A percentile compares a stretch with the other conserved stretches of the same genome.
Evolutionary conservation across 148 eudicot genomes (phyloP).

Genomic region (Cornus kousa): DNA sequence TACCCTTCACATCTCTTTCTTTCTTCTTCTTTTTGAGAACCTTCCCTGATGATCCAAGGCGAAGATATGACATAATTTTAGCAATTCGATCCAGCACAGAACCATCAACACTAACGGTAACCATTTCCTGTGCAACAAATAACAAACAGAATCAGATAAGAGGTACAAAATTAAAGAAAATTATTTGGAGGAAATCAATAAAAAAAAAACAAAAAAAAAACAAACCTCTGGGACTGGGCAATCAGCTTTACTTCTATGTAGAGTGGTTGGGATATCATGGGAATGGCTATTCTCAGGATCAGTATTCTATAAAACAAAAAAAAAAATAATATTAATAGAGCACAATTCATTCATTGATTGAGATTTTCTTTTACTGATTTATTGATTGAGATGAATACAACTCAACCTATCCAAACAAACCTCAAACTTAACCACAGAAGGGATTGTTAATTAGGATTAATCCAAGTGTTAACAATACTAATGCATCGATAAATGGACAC

Average conservation of each 20-base stretch:
- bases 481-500: too few species aligned
- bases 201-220: too few species aligned
- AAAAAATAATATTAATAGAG: too few species aligned
- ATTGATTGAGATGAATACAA: too few species aligned
- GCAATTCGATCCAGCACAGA: constrained; percentile 94
- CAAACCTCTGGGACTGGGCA: constrained; percentile 95
- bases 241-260: constrained; percentile 97
- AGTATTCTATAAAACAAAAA: too few species aligned
- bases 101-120: constrained; percentile 94
- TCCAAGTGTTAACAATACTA: too few species aligned
- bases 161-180: background rate
- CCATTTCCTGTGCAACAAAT: constrained; percentile 74
- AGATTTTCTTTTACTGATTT: too few species aligned
- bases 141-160: constrained; percentile 13
- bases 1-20: constrained; percentile 85
- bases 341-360: too few species aligned
- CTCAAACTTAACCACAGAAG: too few species aligned
- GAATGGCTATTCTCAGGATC: constrained; percentile 62
- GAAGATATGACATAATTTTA: constrained; percentile 95
- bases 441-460: too few species aligned
- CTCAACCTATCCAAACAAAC: too few species aligned
- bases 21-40: constrained; percentile 97
- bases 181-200: background rate
- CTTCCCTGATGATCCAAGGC: constrained; percentile 97
- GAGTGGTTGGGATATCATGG: constrained; percentile 90